phyloP scores from a whole-genome alignment of 768 basidiomycete genomes.

The Pisolithus marmoratus region DNA sequence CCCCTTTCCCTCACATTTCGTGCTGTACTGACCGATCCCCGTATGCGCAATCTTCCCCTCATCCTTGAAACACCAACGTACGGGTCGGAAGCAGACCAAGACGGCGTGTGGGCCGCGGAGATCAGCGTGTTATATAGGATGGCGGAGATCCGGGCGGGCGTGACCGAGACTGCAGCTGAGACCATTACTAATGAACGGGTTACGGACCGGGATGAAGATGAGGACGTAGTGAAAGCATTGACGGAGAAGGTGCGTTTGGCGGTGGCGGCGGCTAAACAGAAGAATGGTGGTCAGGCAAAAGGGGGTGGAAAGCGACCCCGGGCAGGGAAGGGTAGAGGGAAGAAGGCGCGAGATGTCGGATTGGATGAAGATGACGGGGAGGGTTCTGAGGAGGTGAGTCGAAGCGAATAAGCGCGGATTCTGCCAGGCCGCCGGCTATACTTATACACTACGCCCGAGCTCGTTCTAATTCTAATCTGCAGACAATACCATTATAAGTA shows the following conservation, averaged over 20 bases:
- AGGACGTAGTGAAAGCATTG: background rate
- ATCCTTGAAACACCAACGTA: conserved; percentile 79
- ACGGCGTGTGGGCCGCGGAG: conserved; percentile 69
- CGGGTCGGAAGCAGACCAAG: conserved; percentile 35
- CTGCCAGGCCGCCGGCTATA: no score
- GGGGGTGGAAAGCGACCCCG: background rate
- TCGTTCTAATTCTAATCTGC: no score
- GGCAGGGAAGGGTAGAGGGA: background rate
- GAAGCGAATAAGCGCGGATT: no score
- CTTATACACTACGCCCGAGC: no score
- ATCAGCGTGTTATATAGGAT: conserved; percentile 54
- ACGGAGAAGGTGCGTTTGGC: background rate
- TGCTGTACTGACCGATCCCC: conserved; percentile 61
- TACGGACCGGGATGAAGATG: background rate
- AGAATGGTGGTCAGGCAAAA: background rate
- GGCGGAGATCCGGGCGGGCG: conserved; percentile 13
- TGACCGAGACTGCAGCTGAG: background rate
- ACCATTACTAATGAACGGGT: background rate
- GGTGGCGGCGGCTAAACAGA: background rate
- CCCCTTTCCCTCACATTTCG: conserved; percentile 64
- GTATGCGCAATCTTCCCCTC: conserved; percentile 65
- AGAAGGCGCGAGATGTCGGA: background rate
- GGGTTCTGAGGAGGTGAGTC: no score
- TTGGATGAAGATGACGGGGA: no score
- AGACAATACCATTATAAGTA: no score